phyloP scores from a whole-genome alignment of 352 stramenopile species.

The Globisporangium spinosum region DNA sequence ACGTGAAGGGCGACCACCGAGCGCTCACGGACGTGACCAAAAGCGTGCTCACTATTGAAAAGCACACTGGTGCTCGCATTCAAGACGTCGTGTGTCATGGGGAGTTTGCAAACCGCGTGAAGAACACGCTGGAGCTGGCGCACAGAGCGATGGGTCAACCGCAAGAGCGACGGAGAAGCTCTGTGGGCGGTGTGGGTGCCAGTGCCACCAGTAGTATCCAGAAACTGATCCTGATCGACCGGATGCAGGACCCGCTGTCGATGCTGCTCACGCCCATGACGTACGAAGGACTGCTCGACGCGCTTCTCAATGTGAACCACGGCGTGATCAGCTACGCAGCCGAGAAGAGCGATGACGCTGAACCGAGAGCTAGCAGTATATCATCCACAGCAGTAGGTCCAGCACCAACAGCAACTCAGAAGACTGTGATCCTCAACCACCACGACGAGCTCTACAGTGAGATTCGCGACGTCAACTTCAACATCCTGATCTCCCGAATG shows the following conservation, averaged over 20 bases:
- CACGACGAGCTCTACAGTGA: constrained; percentile 64
- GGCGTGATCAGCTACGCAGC: constrained; percentile 49
- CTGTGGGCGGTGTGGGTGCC: background rate
- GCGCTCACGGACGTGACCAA: constrained; percentile 58
- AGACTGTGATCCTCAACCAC: constrained; percentile 68
- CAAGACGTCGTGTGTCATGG: constrained; percentile 45
- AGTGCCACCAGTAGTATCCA: constrained; percentile 30
- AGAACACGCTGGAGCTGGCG: constrained; percentile 59
- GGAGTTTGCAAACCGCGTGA: constrained; percentile 48
- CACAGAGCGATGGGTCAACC: constrained; percentile 20
- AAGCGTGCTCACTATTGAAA: constrained; percentile 59
- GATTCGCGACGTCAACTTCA: constrained; percentile 82
- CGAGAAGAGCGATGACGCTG: constrained; percentile 16
- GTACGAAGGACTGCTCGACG: constrained; percentile 78
- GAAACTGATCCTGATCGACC: constrained; percentile 65
- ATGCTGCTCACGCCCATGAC: constrained; percentile 84
- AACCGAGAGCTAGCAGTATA: background rate
- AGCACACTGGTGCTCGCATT: constrained; percentile 33
- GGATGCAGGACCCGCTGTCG: constrained; percentile 75
- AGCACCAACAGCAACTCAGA: constrained; percentile 9
- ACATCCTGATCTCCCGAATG: constrained; percentile 50
- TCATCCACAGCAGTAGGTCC: background rate
- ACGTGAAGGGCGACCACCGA: constrained; percentile 58
- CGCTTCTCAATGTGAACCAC: constrained; percentile 68
- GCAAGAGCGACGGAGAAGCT: background rate